Percentiles rank a stretch among this genome's conserved stretches.
phyloP scores from a whole-genome alignment of 345 rosid species.

The Theobroma cacao region DNA sequence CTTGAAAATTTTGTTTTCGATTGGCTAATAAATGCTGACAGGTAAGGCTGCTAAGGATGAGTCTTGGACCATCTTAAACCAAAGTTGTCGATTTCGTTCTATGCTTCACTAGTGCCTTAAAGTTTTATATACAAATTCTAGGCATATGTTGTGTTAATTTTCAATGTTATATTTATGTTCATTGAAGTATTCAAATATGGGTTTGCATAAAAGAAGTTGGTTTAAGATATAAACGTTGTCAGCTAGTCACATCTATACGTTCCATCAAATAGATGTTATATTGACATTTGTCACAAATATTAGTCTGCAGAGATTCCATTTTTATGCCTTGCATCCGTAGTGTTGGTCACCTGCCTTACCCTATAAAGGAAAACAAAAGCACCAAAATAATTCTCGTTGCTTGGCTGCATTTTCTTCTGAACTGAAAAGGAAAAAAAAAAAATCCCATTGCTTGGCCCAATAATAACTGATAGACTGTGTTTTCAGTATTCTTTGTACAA shows the following conservation, averaged over 20 bases:
- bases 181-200: neutral
- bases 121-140: neutral
- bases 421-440: neutral
- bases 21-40: slow-evolving; percentile 97
- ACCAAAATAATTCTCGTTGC: neutral
- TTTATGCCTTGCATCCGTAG: neutral
- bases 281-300: neutral
- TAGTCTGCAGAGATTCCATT: neutral
- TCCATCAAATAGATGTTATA: neutral
- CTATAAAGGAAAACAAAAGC: neutral
- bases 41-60: slow-evolving; percentile 41
- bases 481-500: neutral
- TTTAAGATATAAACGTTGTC: neutral
- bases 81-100: slow-evolving; percentile 11
- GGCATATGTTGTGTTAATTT: neutral
- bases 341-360: neutral
- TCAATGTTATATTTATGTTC: slow-evolving; percentile 6
- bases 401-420: neutral
- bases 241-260: slow-evolving; percentile 1
- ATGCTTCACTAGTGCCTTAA: slow-evolving; percentile 3
- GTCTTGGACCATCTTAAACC: slow-evolving; percentile 19
- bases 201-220: neutral
- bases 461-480: neutral
- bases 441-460: slow-evolving; percentile 3
- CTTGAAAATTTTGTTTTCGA: slow-evolving; percentile 98